Evolutionary conservation across 352 stramenopile genomes (phyloP).

Genomic region (Globisporangium cystogenes): DNA sequence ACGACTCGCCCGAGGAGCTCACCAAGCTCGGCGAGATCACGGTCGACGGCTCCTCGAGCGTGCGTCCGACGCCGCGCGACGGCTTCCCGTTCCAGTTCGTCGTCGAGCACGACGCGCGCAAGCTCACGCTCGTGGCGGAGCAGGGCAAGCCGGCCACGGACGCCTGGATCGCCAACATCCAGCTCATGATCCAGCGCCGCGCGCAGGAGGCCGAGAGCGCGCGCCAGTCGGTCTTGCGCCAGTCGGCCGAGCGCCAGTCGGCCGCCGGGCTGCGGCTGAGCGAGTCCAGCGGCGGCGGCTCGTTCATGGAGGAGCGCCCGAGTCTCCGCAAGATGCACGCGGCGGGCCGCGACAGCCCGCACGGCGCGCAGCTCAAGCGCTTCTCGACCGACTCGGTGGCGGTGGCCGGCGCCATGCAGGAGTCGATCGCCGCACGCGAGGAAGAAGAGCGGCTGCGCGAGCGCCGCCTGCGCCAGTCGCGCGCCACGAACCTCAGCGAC

Average conservation of each 20-base stretch:
- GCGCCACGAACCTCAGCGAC: conserved; percentile 35
- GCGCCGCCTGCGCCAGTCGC: conserved; percentile 27
- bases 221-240: conserved; percentile 30
- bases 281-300: conserved; percentile 22
- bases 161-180: conserved; percentile 62
- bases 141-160: conserved; percentile 44
- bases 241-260: conserved; percentile 18
- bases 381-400: conserved; percentile 57
- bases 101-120: conserved; percentile 59
- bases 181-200: conserved; percentile 37
- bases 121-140: conserved; percentile 68
- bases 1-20: conserved; percentile 67
- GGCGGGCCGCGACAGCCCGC: conserved; percentile 11
- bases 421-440: conserved; percentile 33
- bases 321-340: conserved; percentile 20
- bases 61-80: conserved; percentile 40
- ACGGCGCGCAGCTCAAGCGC: conserved; percentile 43
- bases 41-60: conserved; percentile 57
- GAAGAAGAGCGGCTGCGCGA: conserved; percentile 36
- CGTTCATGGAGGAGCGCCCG: conserved; percentile 32
- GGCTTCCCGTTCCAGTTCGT: conserved; percentile 62
- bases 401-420: conserved; percentile 54
- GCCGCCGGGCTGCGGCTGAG: conserved; percentile 22
- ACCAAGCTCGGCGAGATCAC: conserved; percentile 77
- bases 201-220: conserved; percentile 16